A percentile compares a stretch with the other conserved stretches of the same genome.
Conservation (phyloP, 169 alveolate species). For the Neospora caninum region DNA sequence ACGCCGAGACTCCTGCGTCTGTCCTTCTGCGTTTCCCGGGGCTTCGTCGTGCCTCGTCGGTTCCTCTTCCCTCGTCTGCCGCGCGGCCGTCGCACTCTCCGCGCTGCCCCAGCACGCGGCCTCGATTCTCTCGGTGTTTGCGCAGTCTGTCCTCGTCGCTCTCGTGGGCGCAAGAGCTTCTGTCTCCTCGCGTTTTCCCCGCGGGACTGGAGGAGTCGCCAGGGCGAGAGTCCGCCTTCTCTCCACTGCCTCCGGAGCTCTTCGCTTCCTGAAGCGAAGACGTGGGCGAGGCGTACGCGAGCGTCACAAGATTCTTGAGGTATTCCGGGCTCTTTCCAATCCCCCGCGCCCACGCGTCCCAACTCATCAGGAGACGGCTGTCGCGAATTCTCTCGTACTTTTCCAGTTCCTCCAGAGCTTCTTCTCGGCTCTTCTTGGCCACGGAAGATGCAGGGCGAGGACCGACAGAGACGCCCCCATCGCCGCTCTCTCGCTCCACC, state of each 20-base stretch:
- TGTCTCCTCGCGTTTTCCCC: neutral
- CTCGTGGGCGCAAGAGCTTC: neutral
- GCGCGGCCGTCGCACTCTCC: neutral
- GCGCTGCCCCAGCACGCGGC: too few relatives aligned
- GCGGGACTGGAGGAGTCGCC: neutral
- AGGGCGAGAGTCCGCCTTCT: too few relatives aligned
- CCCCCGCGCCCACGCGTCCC: slow-evolving; percentile 23
- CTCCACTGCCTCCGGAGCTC: too few relatives aligned
- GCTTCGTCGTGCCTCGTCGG: neutral
- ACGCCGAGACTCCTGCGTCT: neutral
- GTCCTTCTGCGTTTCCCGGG: neutral
- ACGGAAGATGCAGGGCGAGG: neutral
- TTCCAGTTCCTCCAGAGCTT: neutral
- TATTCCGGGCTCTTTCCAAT: neutral
- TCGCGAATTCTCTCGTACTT: neutral
- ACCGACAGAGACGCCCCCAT: neutral
- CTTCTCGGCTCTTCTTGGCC: neutral
- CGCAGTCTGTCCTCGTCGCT: too few relatives aligned
- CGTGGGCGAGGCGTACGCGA: neutral
- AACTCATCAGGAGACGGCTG: slow-evolving; percentile 26
- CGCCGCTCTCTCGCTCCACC: neutral
- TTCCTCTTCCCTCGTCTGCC: neutral
- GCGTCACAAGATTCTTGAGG: neutral
- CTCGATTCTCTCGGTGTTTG: too few relatives aligned
- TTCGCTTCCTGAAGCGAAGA: neutral